Evolutionary conservation across 164 flowering plant species (phyloP).

Genomic region (Macadamia integrifolia): DNA sequence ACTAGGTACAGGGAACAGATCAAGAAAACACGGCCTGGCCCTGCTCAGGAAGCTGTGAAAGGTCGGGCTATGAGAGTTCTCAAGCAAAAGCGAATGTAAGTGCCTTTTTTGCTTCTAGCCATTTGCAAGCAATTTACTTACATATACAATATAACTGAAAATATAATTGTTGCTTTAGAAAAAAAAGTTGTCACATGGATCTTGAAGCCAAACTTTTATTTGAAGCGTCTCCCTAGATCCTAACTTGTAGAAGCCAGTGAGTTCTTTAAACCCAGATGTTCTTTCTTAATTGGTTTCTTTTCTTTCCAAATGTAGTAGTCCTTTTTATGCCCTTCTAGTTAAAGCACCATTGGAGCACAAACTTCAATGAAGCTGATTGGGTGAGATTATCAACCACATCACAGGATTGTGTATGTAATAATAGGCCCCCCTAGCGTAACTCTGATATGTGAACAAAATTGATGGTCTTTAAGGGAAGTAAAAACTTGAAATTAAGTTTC

Average conservation of each 20-base stretch:
- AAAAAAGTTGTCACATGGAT: background rate
- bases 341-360: no score
- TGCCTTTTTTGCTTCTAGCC: conserved; percentile 1
- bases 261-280: background rate
- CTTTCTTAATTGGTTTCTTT: background rate
- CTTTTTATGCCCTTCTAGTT: no score
- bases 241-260: background rate
- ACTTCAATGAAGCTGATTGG: no score
- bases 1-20: conserved; percentile 79
- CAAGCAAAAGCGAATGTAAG: conserved; percentile 88
- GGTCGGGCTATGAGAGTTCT: conserved; percentile 97
- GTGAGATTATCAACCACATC: no score
- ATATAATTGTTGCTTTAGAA: background rate
- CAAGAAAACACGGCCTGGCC: conserved; percentile 90
- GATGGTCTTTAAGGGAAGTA: no score
- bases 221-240: background rate
- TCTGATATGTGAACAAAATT: no score
- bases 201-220: background rate
- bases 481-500: no score
- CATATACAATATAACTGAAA: background rate
- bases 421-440: no score
- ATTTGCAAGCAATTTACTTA: background rate
- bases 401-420: no score
- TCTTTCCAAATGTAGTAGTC: no score
- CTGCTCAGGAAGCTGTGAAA: conserved; percentile 97